Percentiles rank a stretch among this genome's conserved stretches.
Evolutionary conservation across 768 basidiomycete genomes (phyloP).

Genomic region (Lepiota venenata): DNA sequence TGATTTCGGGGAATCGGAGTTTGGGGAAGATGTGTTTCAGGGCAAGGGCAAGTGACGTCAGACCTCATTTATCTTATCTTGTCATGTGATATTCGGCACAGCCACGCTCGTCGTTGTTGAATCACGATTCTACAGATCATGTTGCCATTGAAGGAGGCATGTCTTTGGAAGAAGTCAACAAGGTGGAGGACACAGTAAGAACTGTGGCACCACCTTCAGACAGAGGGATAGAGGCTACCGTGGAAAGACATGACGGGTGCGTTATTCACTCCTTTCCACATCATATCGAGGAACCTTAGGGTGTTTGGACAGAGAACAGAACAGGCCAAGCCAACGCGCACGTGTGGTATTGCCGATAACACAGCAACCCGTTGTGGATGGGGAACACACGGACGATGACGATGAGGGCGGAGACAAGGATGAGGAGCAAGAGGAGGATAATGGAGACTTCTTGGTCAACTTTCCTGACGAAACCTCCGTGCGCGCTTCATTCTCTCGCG

Average conservation of each 20-base stretch:
- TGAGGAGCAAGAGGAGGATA: conserved; percentile 40
- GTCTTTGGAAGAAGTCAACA: too few species aligned
- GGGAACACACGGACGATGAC: conserved; percentile 44
- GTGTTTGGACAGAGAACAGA: background rate
- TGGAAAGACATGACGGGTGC: background rate
- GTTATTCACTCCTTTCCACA: too few species aligned
- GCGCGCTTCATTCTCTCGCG: conserved; percentile 18
- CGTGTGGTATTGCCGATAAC: conserved; percentile 47
- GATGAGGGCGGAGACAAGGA: conserved; percentile 41
- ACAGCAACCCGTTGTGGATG: conserved; percentile 22
- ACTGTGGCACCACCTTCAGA: background rate
- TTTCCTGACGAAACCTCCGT: conserved; percentile 87
- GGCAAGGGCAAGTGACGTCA: background rate
- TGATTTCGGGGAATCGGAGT: too few species aligned
- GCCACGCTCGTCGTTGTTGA: background rate
- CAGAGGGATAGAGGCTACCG: background rate
- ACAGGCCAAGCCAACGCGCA: conserved; percentile 23
- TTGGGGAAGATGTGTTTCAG: too few species aligned
- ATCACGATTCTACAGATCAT: too few species aligned
- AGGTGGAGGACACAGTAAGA: background rate
- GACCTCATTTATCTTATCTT: conserved; percentile 9
- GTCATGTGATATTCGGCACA: background rate
- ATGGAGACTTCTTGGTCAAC: conserved; percentile 69
- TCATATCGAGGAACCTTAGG: background rate
- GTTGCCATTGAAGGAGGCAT: too few species aligned